Base-by-base conservation (phyloP, 108 stramenopile genomes). In the Cyclotella choctawhatcheeana region DNA sequence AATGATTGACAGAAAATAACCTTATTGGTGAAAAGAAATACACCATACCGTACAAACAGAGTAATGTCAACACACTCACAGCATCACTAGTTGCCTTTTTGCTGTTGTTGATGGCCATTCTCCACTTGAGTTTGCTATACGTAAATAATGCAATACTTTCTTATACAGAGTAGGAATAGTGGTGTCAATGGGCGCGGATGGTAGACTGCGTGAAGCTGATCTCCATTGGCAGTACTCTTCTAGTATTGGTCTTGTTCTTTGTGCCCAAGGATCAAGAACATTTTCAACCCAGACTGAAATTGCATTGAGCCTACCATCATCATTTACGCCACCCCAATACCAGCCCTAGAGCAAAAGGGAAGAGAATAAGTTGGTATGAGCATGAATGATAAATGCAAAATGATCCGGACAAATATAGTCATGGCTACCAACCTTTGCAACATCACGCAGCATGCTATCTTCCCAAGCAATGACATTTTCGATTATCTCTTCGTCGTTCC, bases 81-180 rank as follows among this genome's bases (percentile, higher is more conserved):
- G 62, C 93, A 93, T 93, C 21, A 93, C 93, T 10, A 93, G 64
- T 58, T 90, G 90, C 40, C 93, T 69, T 68, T 91, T 89, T 7
- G 87, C 63, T 45, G 85, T 87, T 25, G 93, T 93, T 0, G 86
- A 69, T 7, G 93, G 93, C 93, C 93, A 93, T 3, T 68, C 43
- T 7, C 87, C 90, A 53, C 82, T 85, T 32, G 69, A 43, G 61
- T 93, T 85, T 5, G 85, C 82, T 52, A 88, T 17, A 4, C 87
- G 90, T 34, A 91, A 77, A 33, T 69, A 66, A 21, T 80, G 34
- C 10, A 91, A 52, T 1, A 91, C 90, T 58, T 79, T 84, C 47
- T 69, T 44, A 63, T 73, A 93, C 13, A 88, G 18, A 3, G 60
- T 62, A 35, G 93, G 93, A 10, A 91, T 86, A 2, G 69, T 55